Base-by-base conservation (phyloP, 129 eudicot species). In the Flaveria trinervia region DNA sequence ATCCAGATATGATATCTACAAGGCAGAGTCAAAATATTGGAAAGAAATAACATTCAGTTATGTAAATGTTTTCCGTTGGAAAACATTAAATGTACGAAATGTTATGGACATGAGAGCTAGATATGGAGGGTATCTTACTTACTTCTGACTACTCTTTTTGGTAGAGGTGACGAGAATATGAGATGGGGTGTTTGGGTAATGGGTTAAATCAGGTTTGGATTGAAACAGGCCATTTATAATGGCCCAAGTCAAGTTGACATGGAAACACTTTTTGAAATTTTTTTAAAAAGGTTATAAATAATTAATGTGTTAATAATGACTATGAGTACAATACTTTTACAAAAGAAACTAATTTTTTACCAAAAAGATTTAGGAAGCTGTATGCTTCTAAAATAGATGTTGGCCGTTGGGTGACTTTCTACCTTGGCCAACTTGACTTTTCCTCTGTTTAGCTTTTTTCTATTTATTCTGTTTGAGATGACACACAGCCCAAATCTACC, bases 81-180 rank as follows among this genome's bases (percentile, higher is more conserved):
- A 77, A 74, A 64, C 76, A 4, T 20, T 71, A 55, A 89, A 84
- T 59, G 51, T 84, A 22, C 83, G 95, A 51, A 91, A 91, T 51
- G 87, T 88, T 49, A 83, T 91, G 95, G 97, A 91, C 85, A 91
- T 91, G 97, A 79, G 85, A 78, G 95, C 97, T 66, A 85, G 92
- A 86, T 91, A 84, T 70, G 97, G 97, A 84, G 97, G 97, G 97
- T 92, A 85, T 30, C 3, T 77, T 71, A 28, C 43, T 25, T 43
- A 69, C 51, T 71, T 57, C 46, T 65, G 71, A 49, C 74, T 20
- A 6, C 49, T 72, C 52, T 54, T 54, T 72, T 36, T 7, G 39
- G 22, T 18, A 55, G 54, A 72, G 67, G 52, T 74, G 70, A 45
- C 4, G 36, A 4, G 36, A 30, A 30, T 30, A 30, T 4, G 12